Base-by-base conservation (phyloP, 768 basidiomycete genomes). In the Russula ochroleuca region DNA sequence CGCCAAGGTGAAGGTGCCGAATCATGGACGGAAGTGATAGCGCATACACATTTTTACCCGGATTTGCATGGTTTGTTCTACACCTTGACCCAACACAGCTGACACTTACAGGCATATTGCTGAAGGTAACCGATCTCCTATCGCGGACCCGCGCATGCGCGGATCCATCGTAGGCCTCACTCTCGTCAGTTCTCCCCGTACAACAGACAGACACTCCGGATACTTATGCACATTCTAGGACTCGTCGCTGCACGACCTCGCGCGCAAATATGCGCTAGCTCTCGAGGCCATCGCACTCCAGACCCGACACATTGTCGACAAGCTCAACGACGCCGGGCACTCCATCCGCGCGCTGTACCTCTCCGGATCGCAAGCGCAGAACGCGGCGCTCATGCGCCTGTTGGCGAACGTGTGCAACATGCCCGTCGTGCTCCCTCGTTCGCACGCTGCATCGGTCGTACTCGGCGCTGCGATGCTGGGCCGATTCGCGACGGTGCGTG, bases 391-490 rank as follows among this genome's bases (percentile, higher is more conserved):
- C 65, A 95, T 98, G 93, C 83, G 86, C 70, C 84, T 97, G 45
- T 82, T 99, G 62, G 92, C 95, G 14, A 84, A 96, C 69, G 84
- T 85, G 25, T 97, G 95, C 71, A 76, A 77, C 55, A 83, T 94
- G 76, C 86, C 88, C 4, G 85, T 98, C 57, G 82, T 97, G 41
- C 79, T 97, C 40, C 96, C 97, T 0, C 79, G 78, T 61, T 87
- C 86, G 64, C 80, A 84, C 65, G 82, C 84, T 1, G 87, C 85
- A 0, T 90, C 95, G 1, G 97, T 98, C 38, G 94, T 96, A 3
- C 81, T 91, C 13, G 97, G 97, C 1, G 86, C 92, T 0, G 94
- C 96, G 8, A 96, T 99, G 89, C 81, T 99, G 17, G 97, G 89
- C 15, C 80, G 92, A 59, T 89, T 91, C 70, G 95, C 96, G 2